Evolutionary conservation across 1,139 yeast species (phyloP), one percentile per base, ranked within the genome.

Genomic region (Meyerozyma guilliermondii): DNA sequence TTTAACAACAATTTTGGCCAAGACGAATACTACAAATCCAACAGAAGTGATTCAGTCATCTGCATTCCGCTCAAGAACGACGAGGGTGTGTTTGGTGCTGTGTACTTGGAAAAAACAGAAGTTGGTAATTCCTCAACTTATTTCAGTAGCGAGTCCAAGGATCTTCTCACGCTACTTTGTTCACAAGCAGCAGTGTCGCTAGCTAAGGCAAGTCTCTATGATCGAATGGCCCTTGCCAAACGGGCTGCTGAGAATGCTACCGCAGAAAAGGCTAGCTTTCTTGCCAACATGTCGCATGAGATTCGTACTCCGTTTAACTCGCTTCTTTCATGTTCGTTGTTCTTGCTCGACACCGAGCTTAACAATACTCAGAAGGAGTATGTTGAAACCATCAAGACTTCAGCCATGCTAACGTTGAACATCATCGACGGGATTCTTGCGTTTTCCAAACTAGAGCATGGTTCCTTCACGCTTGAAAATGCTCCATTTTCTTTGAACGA

Each of bases 231-330:
- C 50, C 46, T 70, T 22, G 81, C 83, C 4, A 77, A 75, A 52
- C 63, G 66, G 46, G 75, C 80, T 2, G 83, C 83, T 0, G 82
- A 78, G 50, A 81, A 75, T 43, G 82, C 83, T 1, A 78, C 81
- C 0, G 78, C 76, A 4, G 82, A 76, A 49, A 78, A 76, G 59
- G 80, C 82, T 1, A 71, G 78, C 41, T 78, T 78, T 49, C 54
- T 78, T 42, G 81, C 81, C n/a, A 77, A 77, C 47, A 77, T 78
- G 82, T 74, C 80, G 0, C 81, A 78, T 53, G 83, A 78, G 52
- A 77, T 78, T 40, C 59, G 83, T 46, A 78, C 83, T 1, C 83
- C 82, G 0, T 77, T 78, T 58, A 78, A 78, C 54, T 78, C 81
- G 0, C 59, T 78, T 39, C 60, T 78, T 44, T 75, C 80, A 5